These are phyloP conservation scores for Candida andamanensis DNA, from an alignment of 805 yeast genomes.

Conservation along the genomic window DNA sequence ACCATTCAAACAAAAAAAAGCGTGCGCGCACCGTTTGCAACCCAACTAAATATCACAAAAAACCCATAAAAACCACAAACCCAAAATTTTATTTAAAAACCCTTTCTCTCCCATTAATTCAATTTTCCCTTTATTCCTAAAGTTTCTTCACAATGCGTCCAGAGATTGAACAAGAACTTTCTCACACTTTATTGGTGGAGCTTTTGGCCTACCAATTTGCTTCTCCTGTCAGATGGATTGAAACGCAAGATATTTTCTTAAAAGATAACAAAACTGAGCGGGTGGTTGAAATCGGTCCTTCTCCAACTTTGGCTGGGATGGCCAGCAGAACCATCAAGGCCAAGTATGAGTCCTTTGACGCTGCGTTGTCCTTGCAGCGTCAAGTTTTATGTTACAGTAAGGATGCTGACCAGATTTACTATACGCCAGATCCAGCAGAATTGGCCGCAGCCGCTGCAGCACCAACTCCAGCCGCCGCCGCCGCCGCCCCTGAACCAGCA, in stretches of 20 bases:
- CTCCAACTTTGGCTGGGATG: constrained; percentile 98
- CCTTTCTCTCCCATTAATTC: constrained; percentile 3
- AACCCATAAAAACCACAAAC: too few relatives aligned
- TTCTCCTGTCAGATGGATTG: constrained; percentile 99
- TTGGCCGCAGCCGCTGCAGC: constrained; percentile 26
- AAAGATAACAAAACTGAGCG: constrained; percentile 94
- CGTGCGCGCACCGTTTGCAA: too few relatives aligned
- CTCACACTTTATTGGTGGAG: constrained; percentile 91
- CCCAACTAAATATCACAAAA: too few relatives aligned
- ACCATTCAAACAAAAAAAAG: too few relatives aligned
- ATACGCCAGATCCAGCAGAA: constrained; percentile 76
- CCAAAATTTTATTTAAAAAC: too few relatives aligned
- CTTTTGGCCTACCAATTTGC: constrained; percentile 98
- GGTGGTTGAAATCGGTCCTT: constrained; percentile 97
- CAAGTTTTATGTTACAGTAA: constrained; percentile 93
- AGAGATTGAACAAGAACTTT: constrained; percentile 95
- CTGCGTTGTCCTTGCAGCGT: constrained; percentile 89
- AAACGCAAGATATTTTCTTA: constrained; percentile 96
- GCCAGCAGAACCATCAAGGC: constrained; percentile 93
- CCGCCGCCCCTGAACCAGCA: constrained; percentile 46
- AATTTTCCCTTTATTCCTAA: too few relatives aligned
- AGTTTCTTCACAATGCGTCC: constrained; percentile 56
- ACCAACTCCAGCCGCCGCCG: constrained; percentile 19
- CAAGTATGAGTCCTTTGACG: constrained; percentile 96
- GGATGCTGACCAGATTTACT: constrained; percentile 94